These are phyloP conservation scores for Hanseniaspora hatyaiensis DNA, from an alignment of 805 yeast species.

Conservation along the genomic window DNA sequence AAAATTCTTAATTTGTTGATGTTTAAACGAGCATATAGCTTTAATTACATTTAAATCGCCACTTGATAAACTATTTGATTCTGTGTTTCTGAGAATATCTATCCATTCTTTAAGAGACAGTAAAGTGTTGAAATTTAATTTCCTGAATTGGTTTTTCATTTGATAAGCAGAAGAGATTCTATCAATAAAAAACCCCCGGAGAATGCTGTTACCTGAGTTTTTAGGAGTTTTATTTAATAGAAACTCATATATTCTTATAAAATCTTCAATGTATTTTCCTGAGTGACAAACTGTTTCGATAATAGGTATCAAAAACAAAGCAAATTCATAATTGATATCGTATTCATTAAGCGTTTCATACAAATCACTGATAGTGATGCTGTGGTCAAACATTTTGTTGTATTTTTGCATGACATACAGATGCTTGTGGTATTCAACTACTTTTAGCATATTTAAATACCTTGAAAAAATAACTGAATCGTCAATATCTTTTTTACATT, in stretches of 20 bases:
- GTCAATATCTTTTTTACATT: conserved; percentile 10
- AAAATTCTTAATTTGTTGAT: neutral
- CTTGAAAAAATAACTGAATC: conserved; percentile 11
- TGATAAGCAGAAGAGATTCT: neutral
- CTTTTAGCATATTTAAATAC: neutral
- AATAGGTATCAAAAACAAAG: neutral
- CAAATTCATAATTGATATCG: neutral
- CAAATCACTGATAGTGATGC: neutral
- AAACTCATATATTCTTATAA: conserved; percentile 14
- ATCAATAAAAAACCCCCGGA: conserved; percentile 6
- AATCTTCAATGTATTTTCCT: conserved; percentile 10
- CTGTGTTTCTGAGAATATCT: neutral
- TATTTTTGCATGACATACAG: conserved; percentile 1
- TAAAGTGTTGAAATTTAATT: neutral
- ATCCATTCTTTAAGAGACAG: conserved; percentile 7
- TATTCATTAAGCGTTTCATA: conserved; percentile 5
- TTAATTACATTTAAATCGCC: neutral
- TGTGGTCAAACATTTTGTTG: conserved; percentile 11
- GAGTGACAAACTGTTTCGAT: conserved; percentile 13
- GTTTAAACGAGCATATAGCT: neutral
- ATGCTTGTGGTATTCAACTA: conserved; percentile 5
- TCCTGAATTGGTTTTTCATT: neutral
- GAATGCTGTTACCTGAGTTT: neutral
- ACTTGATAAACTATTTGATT: neutral
- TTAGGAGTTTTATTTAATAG: neutral